Conservation (phyloP, 352 stramenopile genomes). For the Phytophthora lateralis region DNA sequence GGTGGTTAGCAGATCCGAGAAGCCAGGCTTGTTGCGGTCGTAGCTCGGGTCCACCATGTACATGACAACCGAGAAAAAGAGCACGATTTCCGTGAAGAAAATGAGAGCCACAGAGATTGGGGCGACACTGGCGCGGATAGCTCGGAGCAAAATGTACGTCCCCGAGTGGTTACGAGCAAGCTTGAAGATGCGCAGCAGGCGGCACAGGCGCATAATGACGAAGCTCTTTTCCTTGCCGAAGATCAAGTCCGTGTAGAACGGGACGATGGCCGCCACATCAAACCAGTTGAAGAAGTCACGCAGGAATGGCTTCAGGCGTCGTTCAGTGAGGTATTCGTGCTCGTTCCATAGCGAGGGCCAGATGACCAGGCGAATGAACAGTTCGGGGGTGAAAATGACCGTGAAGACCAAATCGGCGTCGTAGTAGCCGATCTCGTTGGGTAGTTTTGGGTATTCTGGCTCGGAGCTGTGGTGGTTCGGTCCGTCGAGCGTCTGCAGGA, state of each 20-base stretch:
- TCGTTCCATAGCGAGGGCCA: conserved; percentile 79
- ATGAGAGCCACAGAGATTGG: conserved; percentile 82
- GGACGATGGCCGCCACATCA: conserved; percentile 67
- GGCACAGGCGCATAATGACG: conserved; percentile 69
- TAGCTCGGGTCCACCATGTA: conserved; percentile 81
- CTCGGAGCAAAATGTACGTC: conserved; percentile 77
- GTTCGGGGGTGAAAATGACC: conserved; percentile 68
- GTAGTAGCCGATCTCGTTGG: conserved; percentile 55
- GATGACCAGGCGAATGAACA: conserved; percentile 72
- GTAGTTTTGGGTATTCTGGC: conserved; percentile 68
- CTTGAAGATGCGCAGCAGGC: conserved; percentile 82
- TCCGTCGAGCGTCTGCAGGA: conserved; percentile 76
- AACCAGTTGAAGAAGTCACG: conserved; percentile 86
- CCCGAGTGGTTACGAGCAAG: conserved; percentile 78
- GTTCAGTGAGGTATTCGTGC: conserved; percentile 71
- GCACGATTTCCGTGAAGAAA: conserved; percentile 82
- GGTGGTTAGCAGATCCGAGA: conserved; percentile 75
- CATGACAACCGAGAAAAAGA: conserved; percentile 83
- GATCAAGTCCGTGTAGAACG: conserved; percentile 79
- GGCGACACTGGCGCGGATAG: conserved; percentile 72
- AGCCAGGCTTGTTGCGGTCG: conserved; percentile 63
- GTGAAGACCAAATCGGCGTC: conserved; percentile 76
- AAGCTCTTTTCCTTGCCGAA: conserved; percentile 79
- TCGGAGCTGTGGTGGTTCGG: conserved; percentile 68
- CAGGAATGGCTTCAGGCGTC: conserved; percentile 69